Evolutionary conservation across 2,329 filamentous ascomycete genomes (phyloP).

Genomic region (Diplodia scrobiculata): DNA sequence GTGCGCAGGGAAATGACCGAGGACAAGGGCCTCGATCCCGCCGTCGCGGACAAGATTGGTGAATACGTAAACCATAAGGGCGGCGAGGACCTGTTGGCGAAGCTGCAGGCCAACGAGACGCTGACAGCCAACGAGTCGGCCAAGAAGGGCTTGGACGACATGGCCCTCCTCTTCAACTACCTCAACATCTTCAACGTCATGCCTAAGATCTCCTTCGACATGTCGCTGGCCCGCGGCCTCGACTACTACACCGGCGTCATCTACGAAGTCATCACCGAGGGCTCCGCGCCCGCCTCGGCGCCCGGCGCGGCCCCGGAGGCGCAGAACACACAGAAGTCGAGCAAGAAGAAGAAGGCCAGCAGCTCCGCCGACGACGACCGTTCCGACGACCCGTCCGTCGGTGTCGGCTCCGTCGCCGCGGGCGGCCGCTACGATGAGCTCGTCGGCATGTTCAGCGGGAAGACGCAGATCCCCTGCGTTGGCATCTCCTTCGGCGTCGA

Average conservation of each 20-base stretch:
- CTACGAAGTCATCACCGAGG: conserved; percentile 84
- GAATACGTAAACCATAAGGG: conserved; percentile 80
- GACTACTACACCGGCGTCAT: conserved; percentile 92
- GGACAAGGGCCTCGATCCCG: conserved; percentile 77
- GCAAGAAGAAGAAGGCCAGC: conserved; percentile 53
- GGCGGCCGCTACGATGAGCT: conserved; percentile 91
- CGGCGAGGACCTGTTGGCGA: conserved; percentile 70
- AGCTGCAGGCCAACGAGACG: conserved; percentile 66
- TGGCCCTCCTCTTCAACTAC: conserved; percentile 79
- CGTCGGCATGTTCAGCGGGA: conserved; percentile 89
- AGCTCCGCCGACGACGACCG: conserved; percentile 62
- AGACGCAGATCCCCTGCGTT: conserved; percentile 83
- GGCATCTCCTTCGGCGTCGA: conserved; percentile 94
- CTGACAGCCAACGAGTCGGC: conserved; percentile 72
- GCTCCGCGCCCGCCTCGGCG: conserved; percentile 60
- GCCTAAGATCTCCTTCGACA: conserved; percentile 79
- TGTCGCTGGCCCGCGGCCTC: conserved; percentile 85
- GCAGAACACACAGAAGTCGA: conserved; percentile 49
- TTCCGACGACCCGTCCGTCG: conserved; percentile 76
- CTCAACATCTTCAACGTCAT: conserved; percentile 74
- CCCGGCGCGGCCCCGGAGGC: conserved; percentile 43
- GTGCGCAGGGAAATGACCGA: conserved; percentile 92
- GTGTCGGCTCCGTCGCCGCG: conserved; percentile 84
- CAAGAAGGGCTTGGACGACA: conserved; percentile 77
- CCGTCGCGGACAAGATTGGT: conserved; percentile 83